Conservation (phyloP, 495 filamentous ascomycete genomes). For the Tricharina praecox region DNA sequence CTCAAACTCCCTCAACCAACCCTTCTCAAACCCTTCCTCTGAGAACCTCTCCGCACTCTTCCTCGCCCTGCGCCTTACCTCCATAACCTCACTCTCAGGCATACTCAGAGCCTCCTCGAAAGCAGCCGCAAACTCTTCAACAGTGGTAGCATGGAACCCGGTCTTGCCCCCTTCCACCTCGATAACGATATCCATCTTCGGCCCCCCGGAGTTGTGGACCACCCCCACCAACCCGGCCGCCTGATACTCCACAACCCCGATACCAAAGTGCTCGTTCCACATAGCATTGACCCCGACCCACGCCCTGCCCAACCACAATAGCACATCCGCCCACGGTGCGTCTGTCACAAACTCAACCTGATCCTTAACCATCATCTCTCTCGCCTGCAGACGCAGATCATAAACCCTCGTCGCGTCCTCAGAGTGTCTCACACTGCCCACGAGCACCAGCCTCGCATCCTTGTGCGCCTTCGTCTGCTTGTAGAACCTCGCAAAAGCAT, state of each 20-base stretch:
- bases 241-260: slow-evolving; percentile 96
- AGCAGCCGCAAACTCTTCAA: slow-evolving; percentile 55
- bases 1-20: slow-evolving; percentile 59
- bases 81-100: slow-evolving; percentile 45
- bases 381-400: slow-evolving; percentile 69
- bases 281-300: slow-evolving; percentile 88
- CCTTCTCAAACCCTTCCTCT: slow-evolving; percentile 62
- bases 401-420: slow-evolving; percentile 79
- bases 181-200: slow-evolving; percentile 80
- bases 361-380: slow-evolving; percentile 72
- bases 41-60: slow-evolving; percentile 65
- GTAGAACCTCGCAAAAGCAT: slow-evolving; percentile 63
- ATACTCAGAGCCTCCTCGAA: slow-evolving; percentile 63
- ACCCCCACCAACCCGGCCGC: slow-evolving; percentile 83
- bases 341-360: slow-evolving; percentile 74
- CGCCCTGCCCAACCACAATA: slow-evolving; percentile 52
- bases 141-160: slow-evolving; percentile 71
- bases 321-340: slow-evolving; percentile 69
- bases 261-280: slow-evolving; percentile 99
- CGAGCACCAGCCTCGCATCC: slow-evolving; percentile 53
- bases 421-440: slow-evolving; percentile 73
- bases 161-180: slow-evolving; percentile 45
- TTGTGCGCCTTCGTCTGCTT: slow-evolving; percentile 18
- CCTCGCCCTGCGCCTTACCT: slow-evolving; percentile 56
- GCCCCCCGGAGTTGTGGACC: slow-evolving; percentile 81